Evolutionary conservation across 2,329 filamentous ascomycete genomes (phyloP), one percentile per base, ranked within the genome.

Genomic region (Pezicula radicicola): DNA sequence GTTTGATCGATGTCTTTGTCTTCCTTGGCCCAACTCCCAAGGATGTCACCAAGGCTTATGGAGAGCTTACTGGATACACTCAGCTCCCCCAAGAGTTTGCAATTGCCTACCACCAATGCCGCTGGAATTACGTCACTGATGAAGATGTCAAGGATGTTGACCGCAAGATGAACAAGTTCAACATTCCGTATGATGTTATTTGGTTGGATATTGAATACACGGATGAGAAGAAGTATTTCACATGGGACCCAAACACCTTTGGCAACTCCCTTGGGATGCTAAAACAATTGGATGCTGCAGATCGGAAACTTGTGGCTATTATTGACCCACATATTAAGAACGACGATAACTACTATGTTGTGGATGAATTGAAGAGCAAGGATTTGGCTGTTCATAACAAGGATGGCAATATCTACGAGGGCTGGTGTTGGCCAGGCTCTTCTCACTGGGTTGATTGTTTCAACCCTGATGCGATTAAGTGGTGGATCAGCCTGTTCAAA

Each of bases 321-420:
- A 96, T 97, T 55, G 94, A 99, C 60, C 94, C 94, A 16, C 94
- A 99, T 61, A 96, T 99, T 76, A 99, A 99, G 76, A 97, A 96
- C 63, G 81, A 84, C 48, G 87, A 84, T 49, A 80, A 83, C 61
- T 99, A 96, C 66, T 74, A 73, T 0, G 79, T 97, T 27, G 85
- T 87, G 9, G 81, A 92, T 13, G 87, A 97, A 66, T 71, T 99
- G 60, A 94, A 89, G 70, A 87, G 84, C 51, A 90, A 96, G 66
- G 87, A 88, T 9, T 75, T 97, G 15, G 92, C 86, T 6, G 86
- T 95, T 45, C 87, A 89, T 68, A 92, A 96, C 76, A 99, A 97
- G 73, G 89, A 96, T 21, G 85, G 85, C 55, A 87, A 88, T 49
- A 81, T 89, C 54, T 99, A 92, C 63, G 94, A 99, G 65, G 94